Evolutionary conservation across 768 basidiomycete genomes (phyloP).

Genomic region (Saitozyma sp.): DNA sequence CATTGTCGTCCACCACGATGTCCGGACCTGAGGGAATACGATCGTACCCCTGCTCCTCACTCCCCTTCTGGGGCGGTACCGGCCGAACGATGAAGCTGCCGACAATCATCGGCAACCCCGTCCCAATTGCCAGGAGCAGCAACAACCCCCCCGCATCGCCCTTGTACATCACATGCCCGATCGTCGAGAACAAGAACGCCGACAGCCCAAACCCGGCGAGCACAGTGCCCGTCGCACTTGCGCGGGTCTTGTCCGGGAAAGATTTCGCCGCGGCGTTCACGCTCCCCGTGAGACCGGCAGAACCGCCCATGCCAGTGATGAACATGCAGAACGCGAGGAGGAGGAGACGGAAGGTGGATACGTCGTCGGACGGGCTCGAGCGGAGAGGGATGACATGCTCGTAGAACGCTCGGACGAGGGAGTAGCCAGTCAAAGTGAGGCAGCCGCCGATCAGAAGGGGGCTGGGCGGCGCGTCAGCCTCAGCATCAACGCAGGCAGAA

Average conservation of each 20-base stretch:
- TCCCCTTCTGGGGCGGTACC: constrained; percentile 57
- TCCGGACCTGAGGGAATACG: constrained; percentile 4
- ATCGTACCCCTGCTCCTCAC: constrained; percentile 18
- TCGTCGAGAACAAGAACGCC: constrained; percentile 80
- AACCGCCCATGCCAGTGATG: constrained; percentile 75
- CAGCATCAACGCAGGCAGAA: not conserved
- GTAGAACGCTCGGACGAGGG: constrained; percentile 69
- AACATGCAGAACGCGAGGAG: constrained; percentile 66
- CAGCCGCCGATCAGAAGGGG: constrained; percentile 64
- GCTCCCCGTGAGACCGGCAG: constrained; percentile 67
- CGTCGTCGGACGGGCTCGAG: not conserved
- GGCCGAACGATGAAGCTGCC: constrained; percentile 72
- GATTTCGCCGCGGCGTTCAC: constrained; percentile 81
- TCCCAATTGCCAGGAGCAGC: constrained; percentile 72
- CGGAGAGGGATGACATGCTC: constrained; percentile 57
- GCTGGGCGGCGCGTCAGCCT: constrained; percentile 42
- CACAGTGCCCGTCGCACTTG: constrained; percentile 72
- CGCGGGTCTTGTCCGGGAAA: constrained; percentile 71
- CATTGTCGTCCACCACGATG: constrained; percentile 12
- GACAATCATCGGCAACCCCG: constrained; percentile 74
- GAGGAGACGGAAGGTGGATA: constrained; percentile 51
- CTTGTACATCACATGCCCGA: constrained; percentile 70
- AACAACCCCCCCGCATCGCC: constrained; percentile 78
- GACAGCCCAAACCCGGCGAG: constrained; percentile 86
- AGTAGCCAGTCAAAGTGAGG: constrained; percentile 69